Conservation (phyloP, 2,329 filamentous ascomycete species). For the Botrytis medusae region DNA sequence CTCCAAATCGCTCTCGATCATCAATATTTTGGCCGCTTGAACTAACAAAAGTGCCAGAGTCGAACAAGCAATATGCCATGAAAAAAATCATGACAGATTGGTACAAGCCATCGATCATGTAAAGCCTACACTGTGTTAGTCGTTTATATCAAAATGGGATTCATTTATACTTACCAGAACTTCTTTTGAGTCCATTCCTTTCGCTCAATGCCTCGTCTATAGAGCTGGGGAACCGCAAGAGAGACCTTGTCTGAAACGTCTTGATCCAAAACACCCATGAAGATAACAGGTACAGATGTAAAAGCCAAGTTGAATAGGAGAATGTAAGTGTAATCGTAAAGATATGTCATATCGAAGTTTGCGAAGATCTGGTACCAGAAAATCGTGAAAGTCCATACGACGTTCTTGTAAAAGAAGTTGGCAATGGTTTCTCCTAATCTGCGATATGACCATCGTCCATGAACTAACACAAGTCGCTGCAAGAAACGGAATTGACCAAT, state of each 20-base stretch:
- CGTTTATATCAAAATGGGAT: too few relatives aligned
- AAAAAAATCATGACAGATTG: slow-evolving; percentile 93
- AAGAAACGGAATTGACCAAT: slow-evolving; percentile 93
- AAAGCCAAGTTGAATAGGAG: slow-evolving; percentile 95
- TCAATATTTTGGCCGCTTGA: slow-evolving; percentile 72
- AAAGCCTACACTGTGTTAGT: slow-evolving; percentile 57
- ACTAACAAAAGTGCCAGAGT: slow-evolving; percentile 65
- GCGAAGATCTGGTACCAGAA: slow-evolving; percentile 98
- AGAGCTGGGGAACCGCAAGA: slow-evolving; percentile 90
- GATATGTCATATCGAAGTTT: slow-evolving; percentile 94
- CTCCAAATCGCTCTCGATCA: slow-evolving; percentile 81
- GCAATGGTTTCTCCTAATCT: slow-evolving; percentile 89
- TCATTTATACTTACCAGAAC: slow-evolving; percentile 74
- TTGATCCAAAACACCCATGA: slow-evolving; percentile 96
- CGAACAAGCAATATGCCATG: slow-evolving; percentile 82
- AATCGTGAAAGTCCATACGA: slow-evolving; percentile 93
- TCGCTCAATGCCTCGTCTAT: slow-evolving; percentile 91
- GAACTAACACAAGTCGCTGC: slow-evolving; percentile 80
- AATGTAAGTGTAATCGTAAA: slow-evolving; percentile 98
- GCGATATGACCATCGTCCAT: slow-evolving; percentile 95
- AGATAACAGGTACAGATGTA: slow-evolving; percentile 88
- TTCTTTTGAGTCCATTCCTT: slow-evolving; percentile 95
- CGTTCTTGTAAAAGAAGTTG: slow-evolving; percentile 99
- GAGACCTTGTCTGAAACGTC: slow-evolving; percentile 95
- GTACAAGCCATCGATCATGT: slow-evolving; percentile 93